These are phyloP conservation scores for Solanum etuberosum DNA, from an alignment of 257 asterid genomes.

Conservation along the genomic window DNA sequence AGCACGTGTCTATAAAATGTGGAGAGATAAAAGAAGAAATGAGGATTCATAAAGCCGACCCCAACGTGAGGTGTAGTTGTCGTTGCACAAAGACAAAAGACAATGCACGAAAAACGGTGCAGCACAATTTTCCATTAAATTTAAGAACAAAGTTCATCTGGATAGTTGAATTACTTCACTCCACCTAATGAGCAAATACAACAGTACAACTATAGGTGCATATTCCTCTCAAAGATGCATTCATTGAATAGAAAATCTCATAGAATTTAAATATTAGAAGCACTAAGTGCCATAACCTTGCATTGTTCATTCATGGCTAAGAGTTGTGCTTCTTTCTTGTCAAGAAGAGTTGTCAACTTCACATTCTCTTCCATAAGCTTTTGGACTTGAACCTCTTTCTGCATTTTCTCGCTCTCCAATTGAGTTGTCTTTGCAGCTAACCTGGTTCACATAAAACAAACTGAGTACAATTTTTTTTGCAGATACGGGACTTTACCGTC, in stretches of 20 bases:
- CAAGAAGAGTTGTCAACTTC: constrained; percentile 60
- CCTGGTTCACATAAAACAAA: constrained; percentile 32
- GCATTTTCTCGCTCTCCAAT: constrained; percentile 84
- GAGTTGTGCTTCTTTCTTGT: constrained; percentile 97
- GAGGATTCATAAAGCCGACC: not conserved
- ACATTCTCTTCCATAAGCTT: constrained; percentile 94
- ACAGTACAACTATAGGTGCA: not conserved
- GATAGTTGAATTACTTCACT: not conserved
- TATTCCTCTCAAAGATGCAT: not conserved
- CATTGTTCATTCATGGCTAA: constrained; percentile 97
- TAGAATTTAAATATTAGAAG: constrained; percentile 27
- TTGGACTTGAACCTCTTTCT: constrained; percentile 86
- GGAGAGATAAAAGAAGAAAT: not conserved
- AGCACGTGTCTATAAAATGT: not conserved
- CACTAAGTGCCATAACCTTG: constrained; percentile 83
- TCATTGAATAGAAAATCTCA: not conserved
- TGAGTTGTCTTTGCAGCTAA: constrained; percentile 69
- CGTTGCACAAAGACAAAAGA: not conserved
- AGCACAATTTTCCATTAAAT: not conserved
- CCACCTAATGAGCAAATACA: constrained; percentile 2
- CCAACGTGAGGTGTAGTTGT: not conserved
- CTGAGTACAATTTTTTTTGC: not conserved
- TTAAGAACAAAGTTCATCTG: not conserved
- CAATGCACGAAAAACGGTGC: not conserved
- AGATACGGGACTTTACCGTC: not conserved